Evolutionary conservation across 2,329 filamentous ascomycete genomes (phyloP), one percentile per base, ranked within the genome.

Genomic region (Lizonia empirigonia): DNA sequence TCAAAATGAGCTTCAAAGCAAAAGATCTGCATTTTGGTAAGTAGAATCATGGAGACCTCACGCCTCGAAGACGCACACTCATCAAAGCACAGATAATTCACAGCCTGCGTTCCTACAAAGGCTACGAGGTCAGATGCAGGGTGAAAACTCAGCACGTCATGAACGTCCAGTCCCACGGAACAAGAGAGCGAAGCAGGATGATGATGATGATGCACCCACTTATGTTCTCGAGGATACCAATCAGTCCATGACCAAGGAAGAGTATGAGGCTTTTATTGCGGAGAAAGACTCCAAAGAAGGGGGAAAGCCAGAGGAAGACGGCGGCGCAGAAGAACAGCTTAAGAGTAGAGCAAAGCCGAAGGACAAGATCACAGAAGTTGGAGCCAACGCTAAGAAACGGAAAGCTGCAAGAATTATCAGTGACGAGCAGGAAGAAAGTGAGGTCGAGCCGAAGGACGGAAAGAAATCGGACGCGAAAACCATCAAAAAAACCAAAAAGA

Each of bases 181-280:
- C 37, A 78, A 74, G 61, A 63, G 68, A 19, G 48, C 82, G 64
- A 63, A 71, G 56, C 13, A 83, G 77, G 52, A 87, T 60, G 86
- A 91, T 53, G 88, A 87, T 10, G 89, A 93, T 60, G 89, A 93
- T 69, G 86, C 80, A 40, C 90, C 90, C 0, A 80, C 90, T 0
- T 85, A 90, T 42, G 84, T 94, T 4, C 83, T 93, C 59, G 89
- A 91, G 67, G 79, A 82, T 4, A 88, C 85, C 40, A 87, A 90
- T 46, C 80, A 86, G 23, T 81, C 87, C 37, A 72, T 74, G 60
- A 84, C 62, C 55, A 81, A 75, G 63, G 75, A 74, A n/a, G 78
- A 82, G 37, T 78, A 79, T 48, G 76, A 79, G 26, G 75, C 74
- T 13, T 64, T 81, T 36, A 64, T 74, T 12, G 58, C 68, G 8